phyloP scores from a whole-genome alignment of 2,329 filamentous ascomycete species.

The Zasmidium cellare region DNA sequence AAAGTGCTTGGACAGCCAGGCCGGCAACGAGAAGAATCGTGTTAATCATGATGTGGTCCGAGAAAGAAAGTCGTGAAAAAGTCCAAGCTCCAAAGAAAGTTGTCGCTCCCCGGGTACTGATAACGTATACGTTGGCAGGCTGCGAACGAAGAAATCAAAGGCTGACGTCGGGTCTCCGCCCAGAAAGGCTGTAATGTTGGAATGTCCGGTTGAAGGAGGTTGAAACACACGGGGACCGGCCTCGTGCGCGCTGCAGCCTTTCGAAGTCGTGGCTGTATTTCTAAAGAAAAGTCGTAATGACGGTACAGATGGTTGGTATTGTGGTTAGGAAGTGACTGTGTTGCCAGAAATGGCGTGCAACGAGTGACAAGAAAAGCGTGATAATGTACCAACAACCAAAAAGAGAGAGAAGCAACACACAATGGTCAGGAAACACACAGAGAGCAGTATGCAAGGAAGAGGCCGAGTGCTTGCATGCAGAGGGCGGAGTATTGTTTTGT shows the following conservation, averaged over 20 bases:
- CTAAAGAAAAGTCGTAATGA: background rate
- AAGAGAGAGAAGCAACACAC: background rate
- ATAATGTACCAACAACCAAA: background rate
- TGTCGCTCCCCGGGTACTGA: background rate
- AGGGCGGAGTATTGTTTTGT: background rate
- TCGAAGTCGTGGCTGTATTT: background rate
- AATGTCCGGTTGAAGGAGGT: background rate
- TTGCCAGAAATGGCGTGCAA: background rate
- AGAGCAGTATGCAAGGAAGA: background rate
- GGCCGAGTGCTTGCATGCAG: background rate
- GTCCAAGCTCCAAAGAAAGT: background rate
- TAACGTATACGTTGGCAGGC: background rate
- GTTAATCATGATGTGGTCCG: background rate
- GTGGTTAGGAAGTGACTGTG: background rate
- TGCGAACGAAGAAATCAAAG: background rate
- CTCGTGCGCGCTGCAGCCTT: background rate
- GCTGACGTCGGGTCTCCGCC: background rate
- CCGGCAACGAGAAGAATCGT: constrained; percentile 2
- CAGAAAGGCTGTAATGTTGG: background rate
- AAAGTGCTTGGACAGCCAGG: constrained; percentile 13
- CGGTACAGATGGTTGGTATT: background rate
- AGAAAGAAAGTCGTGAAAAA: background rate
- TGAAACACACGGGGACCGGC: background rate
- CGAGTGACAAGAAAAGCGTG: background rate
- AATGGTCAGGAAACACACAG: background rate